Evolutionary conservation across 2,329 filamentous ascomycete genomes (phyloP), one percentile per base, ranked within the genome.

Genomic region (Aspergillus floridensis): DNA sequence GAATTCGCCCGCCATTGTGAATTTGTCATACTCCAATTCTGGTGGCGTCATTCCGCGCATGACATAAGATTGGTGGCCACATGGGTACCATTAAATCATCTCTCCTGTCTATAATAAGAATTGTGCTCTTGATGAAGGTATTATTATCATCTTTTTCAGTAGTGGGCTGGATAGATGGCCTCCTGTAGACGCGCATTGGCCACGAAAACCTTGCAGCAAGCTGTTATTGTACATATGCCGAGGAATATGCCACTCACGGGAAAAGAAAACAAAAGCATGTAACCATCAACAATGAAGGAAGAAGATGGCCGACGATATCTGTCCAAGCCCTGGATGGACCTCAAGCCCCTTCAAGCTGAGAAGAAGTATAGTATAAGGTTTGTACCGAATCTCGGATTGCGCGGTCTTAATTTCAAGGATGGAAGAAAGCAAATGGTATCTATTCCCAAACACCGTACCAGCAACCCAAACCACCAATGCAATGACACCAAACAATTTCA

Each of bases 351-450:
- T 50, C 54, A 56, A 50, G 32, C 21, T 44, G 6, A 59, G 35
- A 61, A 53, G 31, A 49, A 55, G 32, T 32, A 46, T 41, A 21
- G 55, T 32, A 50, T 35, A 26, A 55, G 16, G 46, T 41, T 10
- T 21, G 47, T 52, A 47, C 48, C 19, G 51, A 49, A 55, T 56
- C 46, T 49, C 58, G 38, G 60, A 59, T 57, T 60, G 49, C 54
- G 49, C 61, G 56, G 63, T 64, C 58, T 57, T 47, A 53, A 26
- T 61, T 52, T 64, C 59, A 55, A 44, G 14, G 21, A 50, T 61
- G 59, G 53, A 56, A 61, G 59, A 57, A 60, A 65, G 57, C 61
- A 68, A 54, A 64, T 73, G 71, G 71, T 73, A 74, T 73, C 67
- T 65, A 61, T 55, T 65, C 65, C 64, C 53, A 56, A 69, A 69